Percentiles rank a stretch among this genome's conserved stretches.
Conservation (phyloP, 345 rosid species). For the Salix dunnii region DNA sequence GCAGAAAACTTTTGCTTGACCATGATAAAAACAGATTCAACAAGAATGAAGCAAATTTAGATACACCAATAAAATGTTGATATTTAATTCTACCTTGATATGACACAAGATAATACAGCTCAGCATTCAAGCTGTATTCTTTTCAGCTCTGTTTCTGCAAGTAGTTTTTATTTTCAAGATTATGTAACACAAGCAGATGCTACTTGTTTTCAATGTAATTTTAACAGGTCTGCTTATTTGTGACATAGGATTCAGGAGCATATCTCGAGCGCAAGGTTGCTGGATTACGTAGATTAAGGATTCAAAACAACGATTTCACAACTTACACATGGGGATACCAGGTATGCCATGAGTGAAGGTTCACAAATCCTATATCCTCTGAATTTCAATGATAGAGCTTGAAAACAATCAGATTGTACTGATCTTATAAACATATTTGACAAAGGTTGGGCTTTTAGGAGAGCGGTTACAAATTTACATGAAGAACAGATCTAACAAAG, state of each 20-base stretch:
- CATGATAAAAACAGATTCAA: not conserved
- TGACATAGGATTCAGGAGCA: slow-evolving; percentile 61
- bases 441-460: slow-evolving; percentile 70
- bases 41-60: not conserved
- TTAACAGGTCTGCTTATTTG: not conserved
- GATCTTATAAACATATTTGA: not conserved
- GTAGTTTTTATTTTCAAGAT: not conserved
- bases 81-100: no score
- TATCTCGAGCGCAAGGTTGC: slow-evolving; percentile 53
- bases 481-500: slow-evolving; percentile 29
- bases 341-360: slow-evolving; percentile 30
- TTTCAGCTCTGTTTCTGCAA: not conserved
- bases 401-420: not conserved
- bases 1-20: not conserved
- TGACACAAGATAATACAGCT: not conserved
- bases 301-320: slow-evolving; percentile 45
- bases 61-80: no score
- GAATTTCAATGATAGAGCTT: not conserved
- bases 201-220: not conserved
- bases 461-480: slow-evolving; percentile 48
- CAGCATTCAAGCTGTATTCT: not conserved
- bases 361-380: not conserved
- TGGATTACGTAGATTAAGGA: slow-evolving; percentile 48
- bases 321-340: slow-evolving; percentile 64
- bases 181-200: no score